Evolutionary conservation across 2,329 filamentous ascomycete species (phyloP).

Genomic region (Aureobasidium sp.): DNA sequence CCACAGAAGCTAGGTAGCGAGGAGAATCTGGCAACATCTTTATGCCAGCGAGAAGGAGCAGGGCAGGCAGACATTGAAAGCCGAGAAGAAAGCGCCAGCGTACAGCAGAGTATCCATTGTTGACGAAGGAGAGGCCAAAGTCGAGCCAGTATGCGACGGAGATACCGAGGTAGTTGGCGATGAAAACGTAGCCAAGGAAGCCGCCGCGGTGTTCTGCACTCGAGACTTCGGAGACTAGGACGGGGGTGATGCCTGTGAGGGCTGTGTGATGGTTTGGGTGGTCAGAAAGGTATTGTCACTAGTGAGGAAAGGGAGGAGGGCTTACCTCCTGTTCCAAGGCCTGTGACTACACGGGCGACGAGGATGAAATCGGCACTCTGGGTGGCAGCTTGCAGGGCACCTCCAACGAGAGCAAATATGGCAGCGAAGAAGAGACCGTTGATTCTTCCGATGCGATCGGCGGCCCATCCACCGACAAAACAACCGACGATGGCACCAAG

Average conservation of each 20-base stretch:
- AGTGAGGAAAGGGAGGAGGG: background rate
- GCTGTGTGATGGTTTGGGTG: slow-evolving; percentile 14
- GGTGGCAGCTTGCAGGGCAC: slow-evolving; percentile 39
- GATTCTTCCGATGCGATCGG: slow-evolving; percentile 47
- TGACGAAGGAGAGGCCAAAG: slow-evolving; percentile 29
- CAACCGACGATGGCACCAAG: slow-evolving; percentile 44
- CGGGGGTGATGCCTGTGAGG: slow-evolving; percentile 43
- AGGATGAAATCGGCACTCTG: slow-evolving; percentile 43
- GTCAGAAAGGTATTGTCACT: background rate
- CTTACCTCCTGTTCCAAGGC: slow-evolving; percentile 42
- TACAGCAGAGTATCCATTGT: slow-evolving; percentile 19
- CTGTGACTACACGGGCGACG: slow-evolving; percentile 43
- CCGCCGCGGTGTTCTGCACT: slow-evolving; percentile 40
- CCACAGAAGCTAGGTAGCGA: slow-evolving; percentile 25
- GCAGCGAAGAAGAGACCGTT: slow-evolving; percentile 42
- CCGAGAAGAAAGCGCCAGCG: slow-evolving; percentile 23
- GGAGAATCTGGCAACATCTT: slow-evolving; percentile 41
- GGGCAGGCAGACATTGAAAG: slow-evolving; percentile 37
- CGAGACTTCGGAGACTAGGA: slow-evolving; percentile 42
- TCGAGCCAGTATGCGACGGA: slow-evolving; percentile 33
- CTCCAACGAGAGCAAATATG: slow-evolving; percentile 42
- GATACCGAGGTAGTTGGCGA: slow-evolving; percentile 42
- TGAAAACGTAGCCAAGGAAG: slow-evolving; percentile 43
- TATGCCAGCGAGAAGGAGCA: slow-evolving; percentile 33
- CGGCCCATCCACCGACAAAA: slow-evolving; percentile 42